phyloP scores from a whole-genome alignment of 208 protist genomes.

The Trypanosomatidae sp. region DNA sequence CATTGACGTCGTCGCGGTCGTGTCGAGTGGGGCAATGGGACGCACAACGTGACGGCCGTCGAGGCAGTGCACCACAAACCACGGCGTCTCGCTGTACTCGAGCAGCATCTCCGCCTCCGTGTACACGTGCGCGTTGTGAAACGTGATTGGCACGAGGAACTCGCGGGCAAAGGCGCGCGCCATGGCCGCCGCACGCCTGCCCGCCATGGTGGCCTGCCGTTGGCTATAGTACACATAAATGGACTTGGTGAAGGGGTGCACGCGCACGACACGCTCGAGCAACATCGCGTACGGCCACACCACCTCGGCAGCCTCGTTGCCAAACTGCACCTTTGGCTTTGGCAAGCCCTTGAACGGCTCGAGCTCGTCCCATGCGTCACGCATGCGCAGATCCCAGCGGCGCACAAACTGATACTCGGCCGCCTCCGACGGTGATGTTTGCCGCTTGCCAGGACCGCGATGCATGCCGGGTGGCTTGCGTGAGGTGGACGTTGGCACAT shows the following conservation, averaged over 20 bases:
- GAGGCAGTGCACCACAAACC: constrained; percentile 76
- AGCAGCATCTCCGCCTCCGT: constrained; percentile 86
- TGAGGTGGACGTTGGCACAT: constrained; percentile 73
- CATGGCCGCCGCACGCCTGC: constrained; percentile 19
- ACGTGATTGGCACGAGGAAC: constrained; percentile 82
- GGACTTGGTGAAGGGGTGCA: constrained; percentile 88
- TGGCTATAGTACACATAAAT: constrained; percentile 87
- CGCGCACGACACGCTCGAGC: constrained; percentile 69
- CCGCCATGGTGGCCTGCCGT: constrained; percentile 31
- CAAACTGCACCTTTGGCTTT: constrained; percentile 79
- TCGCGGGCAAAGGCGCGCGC: constrained; percentile 58
- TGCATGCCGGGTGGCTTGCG: constrained; percentile 68
- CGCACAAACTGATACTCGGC: constrained; percentile 73
- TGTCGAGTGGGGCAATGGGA: constrained; percentile 21
- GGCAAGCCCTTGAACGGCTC: constrained; percentile 83
- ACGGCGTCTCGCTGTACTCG: constrained; percentile 84
- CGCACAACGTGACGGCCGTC: constrained; percentile 46
- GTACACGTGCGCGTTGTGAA: constrained; percentile 89
- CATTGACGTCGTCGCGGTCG: constrained; percentile 5
- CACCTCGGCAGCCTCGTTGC: constrained; percentile 82
- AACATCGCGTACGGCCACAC: constrained; percentile 83
- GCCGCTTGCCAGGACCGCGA: constrained; percentile 74
- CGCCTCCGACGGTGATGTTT: constrained; percentile 58
- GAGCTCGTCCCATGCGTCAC: constrained; percentile 65
- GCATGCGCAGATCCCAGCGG: constrained; percentile 77